A percentile compares a stretch with the other conserved stretches of the same genome.
phyloP scores from a whole-genome alignment of 1,284 basidiomycete species.

The Microbotryum intermedium region DNA sequence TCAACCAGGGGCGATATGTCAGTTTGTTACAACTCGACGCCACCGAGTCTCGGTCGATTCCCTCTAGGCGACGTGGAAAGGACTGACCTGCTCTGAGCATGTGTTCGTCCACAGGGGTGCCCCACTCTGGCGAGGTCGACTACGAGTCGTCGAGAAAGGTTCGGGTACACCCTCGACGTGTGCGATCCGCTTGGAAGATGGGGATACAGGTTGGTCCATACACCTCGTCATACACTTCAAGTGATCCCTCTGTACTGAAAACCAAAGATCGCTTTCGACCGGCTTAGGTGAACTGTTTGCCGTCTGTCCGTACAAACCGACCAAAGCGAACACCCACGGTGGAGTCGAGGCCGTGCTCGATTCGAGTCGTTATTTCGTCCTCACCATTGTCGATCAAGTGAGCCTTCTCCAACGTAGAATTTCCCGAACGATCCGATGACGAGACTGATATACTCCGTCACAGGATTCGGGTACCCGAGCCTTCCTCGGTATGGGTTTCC shows the following conservation, averaged over 20 bases:
- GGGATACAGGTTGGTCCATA: slow-evolving; percentile 54
- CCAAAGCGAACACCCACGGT: slow-evolving; percentile 48
- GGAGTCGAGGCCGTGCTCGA: slow-evolving; percentile 92
- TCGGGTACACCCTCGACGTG: slow-evolving; percentile 42
- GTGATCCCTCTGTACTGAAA: not conserved
- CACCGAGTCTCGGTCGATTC: too few relatives aligned
- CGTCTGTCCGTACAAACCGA: slow-evolving; percentile 73
- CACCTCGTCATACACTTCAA: slow-evolving; percentile 9
- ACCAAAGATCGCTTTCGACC: not conserved
- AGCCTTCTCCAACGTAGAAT: slow-evolving; percentile 30
- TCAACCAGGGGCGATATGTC: too few relatives aligned
- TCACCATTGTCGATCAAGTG: slow-evolving; percentile 29
- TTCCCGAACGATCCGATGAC: not conserved
- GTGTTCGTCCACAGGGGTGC: slow-evolving; percentile 36
- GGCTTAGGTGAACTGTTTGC: slow-evolving; percentile 63
- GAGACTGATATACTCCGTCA: too few relatives aligned
- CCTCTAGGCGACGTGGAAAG: too few relatives aligned
- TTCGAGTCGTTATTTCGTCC: slow-evolving; percentile 67
- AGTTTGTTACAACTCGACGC: too few relatives aligned
- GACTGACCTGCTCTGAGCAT: too few relatives aligned
- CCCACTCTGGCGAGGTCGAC: slow-evolving; percentile 82
- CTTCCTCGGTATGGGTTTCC: slow-evolving; percentile 85
- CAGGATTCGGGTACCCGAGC: slow-evolving; percentile 69
- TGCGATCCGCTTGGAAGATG: slow-evolving; percentile 66
- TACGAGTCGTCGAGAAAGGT: slow-evolving; percentile 66